These are phyloP conservation scores for Thamnidium elegans DNA, from an alignment of 192 early-diverging fungal genomes.

Conservation along the genomic window DNA sequence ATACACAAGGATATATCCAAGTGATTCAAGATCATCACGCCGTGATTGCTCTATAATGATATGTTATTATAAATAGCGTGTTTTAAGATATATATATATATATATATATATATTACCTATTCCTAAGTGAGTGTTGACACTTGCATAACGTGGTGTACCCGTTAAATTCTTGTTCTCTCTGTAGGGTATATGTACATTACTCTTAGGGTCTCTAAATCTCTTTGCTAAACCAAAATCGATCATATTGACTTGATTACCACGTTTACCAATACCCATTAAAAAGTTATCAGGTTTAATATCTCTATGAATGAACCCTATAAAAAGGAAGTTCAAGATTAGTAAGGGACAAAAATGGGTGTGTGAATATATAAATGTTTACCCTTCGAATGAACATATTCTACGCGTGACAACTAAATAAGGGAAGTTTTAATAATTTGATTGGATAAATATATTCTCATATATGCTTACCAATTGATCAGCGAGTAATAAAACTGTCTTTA, in stretches of 20 bases:
- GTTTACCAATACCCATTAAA: conserved; percentile 82
- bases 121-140: conserved; percentile 84
- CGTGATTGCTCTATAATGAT: conserved; percentile 74
- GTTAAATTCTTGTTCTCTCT: conserved; percentile 91
- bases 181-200: conserved; percentile 84
- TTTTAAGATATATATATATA: neutral
- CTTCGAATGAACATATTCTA: conserved; percentile 75
- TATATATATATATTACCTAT: conserved; percentile 42
- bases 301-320: conserved; percentile 78
- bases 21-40: conserved; percentile 85
- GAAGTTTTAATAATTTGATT: too few species aligned
- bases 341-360: neutral
- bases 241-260: conserved; percentile 83
- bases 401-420: conserved; percentile 50
- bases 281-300: conserved; percentile 94
- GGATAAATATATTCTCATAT: neutral
- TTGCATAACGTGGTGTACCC: conserved; percentile 89
- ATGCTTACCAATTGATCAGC: conserved; percentile 79
- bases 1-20: conserved; percentile 91
- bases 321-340: neutral
- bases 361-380: conserved; percentile 20
- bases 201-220: conserved; percentile 81
- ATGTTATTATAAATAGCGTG: neutral
- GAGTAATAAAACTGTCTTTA: conserved; percentile 83
- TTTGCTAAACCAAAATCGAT: conserved; percentile 93